These are phyloP conservation scores for Serendipita indica DNA, from an alignment of 768 basidiomycete genomes.

Conservation along the genomic window DNA sequence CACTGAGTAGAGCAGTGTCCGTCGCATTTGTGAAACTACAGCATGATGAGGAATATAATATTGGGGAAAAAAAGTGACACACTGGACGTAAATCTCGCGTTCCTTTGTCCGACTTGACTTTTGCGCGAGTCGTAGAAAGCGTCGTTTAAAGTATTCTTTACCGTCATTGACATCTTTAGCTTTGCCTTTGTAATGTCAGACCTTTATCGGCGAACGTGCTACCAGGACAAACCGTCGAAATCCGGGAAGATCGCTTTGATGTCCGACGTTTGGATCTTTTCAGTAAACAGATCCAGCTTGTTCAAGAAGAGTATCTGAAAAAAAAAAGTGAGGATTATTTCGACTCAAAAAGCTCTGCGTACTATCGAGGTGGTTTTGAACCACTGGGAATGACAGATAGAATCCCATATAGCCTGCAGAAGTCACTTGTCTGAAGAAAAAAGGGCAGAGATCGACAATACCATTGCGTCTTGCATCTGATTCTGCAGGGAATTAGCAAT, in stretches of 20 bases:
- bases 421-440: neutral
- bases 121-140: constrained; percentile 68
- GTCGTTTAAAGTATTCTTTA: constrained; percentile 78
- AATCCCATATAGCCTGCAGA: constrained; percentile 82
- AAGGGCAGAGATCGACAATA: neutral
- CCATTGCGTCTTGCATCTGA: constrained; percentile 95
- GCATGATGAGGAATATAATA: constrained; percentile 15
- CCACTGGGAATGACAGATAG: constrained; percentile 96
- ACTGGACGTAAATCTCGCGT: constrained; percentile 91
- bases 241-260: constrained; percentile 76
- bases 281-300: constrained; percentile 85
- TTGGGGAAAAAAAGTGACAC: constrained; percentile 21
- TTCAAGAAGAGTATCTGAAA: constrained; percentile 82
- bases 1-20: constrained; percentile 72
- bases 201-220: neutral
- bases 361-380: constrained; percentile 90
- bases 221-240: neutral
- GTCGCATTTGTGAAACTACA: constrained; percentile 76
- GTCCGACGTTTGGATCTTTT: constrained; percentile 66
- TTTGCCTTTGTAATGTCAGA: constrained; percentile 4
- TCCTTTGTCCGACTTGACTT: constrained; percentile 70
- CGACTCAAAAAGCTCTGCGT: constrained; percentile 17
- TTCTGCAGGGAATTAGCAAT: constrained; percentile 36
- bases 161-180: constrained; percentile 53
- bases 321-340: neutral